Evolutionary conservation across 2,329 filamentous ascomycete species (phyloP), one percentile per base, ranked within the genome.

Genomic region (Colletotrichum godetiae): DNA sequence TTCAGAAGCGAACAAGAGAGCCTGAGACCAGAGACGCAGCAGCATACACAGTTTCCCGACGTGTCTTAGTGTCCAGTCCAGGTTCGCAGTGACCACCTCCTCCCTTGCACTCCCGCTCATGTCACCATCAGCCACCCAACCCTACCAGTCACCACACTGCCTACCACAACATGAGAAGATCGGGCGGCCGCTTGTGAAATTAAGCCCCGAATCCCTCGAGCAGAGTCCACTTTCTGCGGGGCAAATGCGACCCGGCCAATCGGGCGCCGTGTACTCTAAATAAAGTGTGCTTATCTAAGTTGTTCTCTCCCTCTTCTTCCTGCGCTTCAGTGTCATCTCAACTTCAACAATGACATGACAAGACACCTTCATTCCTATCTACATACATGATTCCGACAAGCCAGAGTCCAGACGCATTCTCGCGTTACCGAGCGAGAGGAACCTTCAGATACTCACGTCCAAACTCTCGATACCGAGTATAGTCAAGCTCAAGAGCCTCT

Each of bases 171-270:
- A 42, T 19, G 3, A 42, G 37, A 42, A 42, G 37, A 58, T 35
- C 55, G 55, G 55, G 19, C 15, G 27, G 29, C 15, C 27, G 29
- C 12, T 49, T n/a, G 2, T 5, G n/a, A 60, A 22, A 59, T 15
- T 59, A 37, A 35, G 31, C 31, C 31, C 29, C 31, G 42, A 49
- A 35, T 58, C 55, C 27, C 55, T 11, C 15, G 5, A 12, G n/a
- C 3, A 42, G 5, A 42, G 22, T 12, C n/a, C 57, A n/a, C 33
- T 37, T n/a, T 35, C 11, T 22, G 57, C n/a, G 57, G 57, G 57
- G 57, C 33, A 42, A 60, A 42, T 60, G 57, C 57, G 57, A 60
- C n/a, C 57, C 6, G 33, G n/a, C 57, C 57, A 60, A 60, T 60
- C 57, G 22, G 57, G 11, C 24, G 57, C 31, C 11, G 13, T 7